These are phyloP conservation scores for Ceratobasidium sp. DNA, from an alignment of 1,284 basidiomycete species.

Conservation along the genomic window DNA sequence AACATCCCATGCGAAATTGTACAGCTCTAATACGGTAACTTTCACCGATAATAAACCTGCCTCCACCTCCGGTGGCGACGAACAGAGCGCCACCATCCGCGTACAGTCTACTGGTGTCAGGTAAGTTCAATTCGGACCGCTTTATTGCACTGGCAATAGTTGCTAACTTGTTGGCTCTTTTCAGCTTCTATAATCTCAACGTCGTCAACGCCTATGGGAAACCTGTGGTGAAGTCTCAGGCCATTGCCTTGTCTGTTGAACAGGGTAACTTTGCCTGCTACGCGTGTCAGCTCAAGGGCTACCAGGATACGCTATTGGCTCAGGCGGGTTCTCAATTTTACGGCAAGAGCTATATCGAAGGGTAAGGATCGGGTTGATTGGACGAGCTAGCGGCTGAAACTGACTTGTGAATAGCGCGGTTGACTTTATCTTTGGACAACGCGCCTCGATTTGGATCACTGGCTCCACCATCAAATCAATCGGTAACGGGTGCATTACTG, in stretches of 20 bases:
- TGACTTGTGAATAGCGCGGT: conserved; percentile 20
- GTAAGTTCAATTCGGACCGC: conserved; percentile 13
- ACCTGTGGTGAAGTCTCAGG: conserved; percentile 38
- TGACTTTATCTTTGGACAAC: conserved; percentile 42
- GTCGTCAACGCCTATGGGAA: conserved; percentile 42
- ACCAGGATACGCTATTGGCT: conserved; percentile 43
- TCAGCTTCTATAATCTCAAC: conserved; percentile 42
- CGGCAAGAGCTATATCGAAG: conserved; percentile 40
- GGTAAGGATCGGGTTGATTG: conserved; percentile 10
- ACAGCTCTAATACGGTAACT: conserved; percentile 39
- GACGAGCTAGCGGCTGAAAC: neutral
- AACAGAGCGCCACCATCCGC: conserved; percentile 41
- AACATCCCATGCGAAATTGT: neutral
- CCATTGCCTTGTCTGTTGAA: conserved; percentile 42
- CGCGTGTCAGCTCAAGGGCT: conserved; percentile 40
- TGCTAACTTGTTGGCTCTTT: neutral
- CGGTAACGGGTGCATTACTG: conserved; percentile 42
- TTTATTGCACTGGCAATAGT: neutral
- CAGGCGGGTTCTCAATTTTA: conserved; percentile 42
- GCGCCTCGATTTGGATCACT: conserved; percentile 41
- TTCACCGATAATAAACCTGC: conserved; percentile 40
- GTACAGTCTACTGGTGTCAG: conserved; percentile 41
- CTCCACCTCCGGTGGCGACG: conserved; percentile 38
- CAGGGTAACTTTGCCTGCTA: conserved; percentile 41
- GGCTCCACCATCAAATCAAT: conserved; percentile 36